These are phyloP conservation scores for Cercophora samala DNA, from an alignment of 495 filamentous ascomycete genomes.

Conservation along the genomic window DNA sequence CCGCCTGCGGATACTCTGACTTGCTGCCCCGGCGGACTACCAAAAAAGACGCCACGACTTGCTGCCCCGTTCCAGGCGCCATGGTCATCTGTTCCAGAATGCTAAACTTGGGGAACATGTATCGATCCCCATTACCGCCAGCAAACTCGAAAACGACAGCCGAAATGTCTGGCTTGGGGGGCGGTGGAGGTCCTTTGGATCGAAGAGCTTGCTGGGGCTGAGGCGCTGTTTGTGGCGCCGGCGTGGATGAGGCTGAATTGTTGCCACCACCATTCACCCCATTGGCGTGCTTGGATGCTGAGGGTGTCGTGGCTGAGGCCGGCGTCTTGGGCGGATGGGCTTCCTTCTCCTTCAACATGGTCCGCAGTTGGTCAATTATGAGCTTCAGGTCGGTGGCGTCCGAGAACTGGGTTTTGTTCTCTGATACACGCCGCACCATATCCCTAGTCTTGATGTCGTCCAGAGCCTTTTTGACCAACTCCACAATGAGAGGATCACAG, in stretches of 20 bases:
- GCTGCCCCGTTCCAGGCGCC: conserved; percentile 29
- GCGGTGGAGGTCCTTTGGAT: conserved; percentile 52
- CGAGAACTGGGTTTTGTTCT: conserved; percentile 39
- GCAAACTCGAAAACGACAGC: conserved; percentile 83
- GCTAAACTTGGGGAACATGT: conserved; percentile 80
- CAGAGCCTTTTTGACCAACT: conserved; percentile 43
- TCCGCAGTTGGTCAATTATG: conserved; percentile 36
- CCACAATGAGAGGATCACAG: conserved; percentile 43
- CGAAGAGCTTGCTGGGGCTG: conserved; percentile 43
- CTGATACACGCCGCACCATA: conserved; percentile 41
- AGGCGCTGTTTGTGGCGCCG: conserved; percentile 30
- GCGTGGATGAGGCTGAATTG: conserved; percentile 27
- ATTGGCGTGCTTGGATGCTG: conserved; percentile 19
- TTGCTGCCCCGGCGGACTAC: conserved; percentile 59
- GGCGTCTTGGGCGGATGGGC: conserved; percentile 24
- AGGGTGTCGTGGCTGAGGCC: conserved; percentile 4
- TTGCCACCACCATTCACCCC: conserved; percentile 23
- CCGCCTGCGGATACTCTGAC: conserved; percentile 49
- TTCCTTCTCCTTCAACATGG: conserved; percentile 32
- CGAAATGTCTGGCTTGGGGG: conserved; percentile 59
- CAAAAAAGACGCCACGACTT: conserved; percentile 63
- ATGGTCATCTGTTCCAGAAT: conserved; percentile 67
- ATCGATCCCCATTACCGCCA: conserved; percentile 77
- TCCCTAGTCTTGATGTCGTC: conserved; percentile 39
- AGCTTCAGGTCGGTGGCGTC: conserved; percentile 45